These are phyloP conservation scores for Pichia cactophila DNA, from an alignment of 1,139 yeast species.

Conservation along the genomic window DNA sequence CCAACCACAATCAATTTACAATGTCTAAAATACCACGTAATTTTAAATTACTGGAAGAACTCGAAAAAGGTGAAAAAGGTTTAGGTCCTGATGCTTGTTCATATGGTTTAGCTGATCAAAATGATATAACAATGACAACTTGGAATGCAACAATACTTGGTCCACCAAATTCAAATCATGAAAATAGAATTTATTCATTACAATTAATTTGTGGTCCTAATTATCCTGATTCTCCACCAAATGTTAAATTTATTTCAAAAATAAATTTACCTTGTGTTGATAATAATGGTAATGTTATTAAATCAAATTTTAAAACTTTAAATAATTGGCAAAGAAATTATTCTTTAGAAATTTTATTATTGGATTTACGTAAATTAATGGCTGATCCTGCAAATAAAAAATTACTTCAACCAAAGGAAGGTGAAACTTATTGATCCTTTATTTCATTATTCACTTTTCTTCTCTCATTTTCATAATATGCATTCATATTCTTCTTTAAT, in stretches of 20 bases:
- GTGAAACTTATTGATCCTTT: conserved; percentile 42
- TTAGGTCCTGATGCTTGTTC: conserved; percentile 95
- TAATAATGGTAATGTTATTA: conserved; percentile 57
- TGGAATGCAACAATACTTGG: conserved; percentile 98
- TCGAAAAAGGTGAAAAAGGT: conserved; percentile 97
- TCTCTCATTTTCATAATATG: conserved; percentile 19
- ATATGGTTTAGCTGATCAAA: conserved; percentile 81
- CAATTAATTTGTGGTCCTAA: conserved; percentile 73
- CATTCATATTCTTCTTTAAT: conserved; percentile 22
- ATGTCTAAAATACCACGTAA: conserved; percentile 65
- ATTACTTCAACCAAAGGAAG: conserved; percentile 87
- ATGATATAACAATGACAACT: conserved; percentile 82
- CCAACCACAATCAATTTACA: too few relatives aligned
- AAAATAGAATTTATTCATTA: conserved; percentile 84
- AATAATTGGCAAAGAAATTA: conserved; percentile 80
- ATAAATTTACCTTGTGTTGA: conserved; percentile 90
- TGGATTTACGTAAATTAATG: conserved; percentile 86
- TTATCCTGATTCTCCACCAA: conserved; percentile 88
- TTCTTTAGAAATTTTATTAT: conserved; percentile 84
- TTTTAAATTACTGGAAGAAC: conserved; percentile 86
- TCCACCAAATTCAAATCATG: conserved; percentile 92
- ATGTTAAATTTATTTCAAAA: conserved; percentile 69
- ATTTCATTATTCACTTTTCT: conserved; percentile 22
- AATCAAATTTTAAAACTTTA: conserved; percentile 58
- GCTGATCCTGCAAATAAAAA: conserved; percentile 77